A percentile compares a stretch with the other conserved stretches of the same genome.
Evolutionary conservation across 2,329 filamentous ascomycete species (phyloP).

Genomic region (Pseudogymnoascus sp.): DNA sequence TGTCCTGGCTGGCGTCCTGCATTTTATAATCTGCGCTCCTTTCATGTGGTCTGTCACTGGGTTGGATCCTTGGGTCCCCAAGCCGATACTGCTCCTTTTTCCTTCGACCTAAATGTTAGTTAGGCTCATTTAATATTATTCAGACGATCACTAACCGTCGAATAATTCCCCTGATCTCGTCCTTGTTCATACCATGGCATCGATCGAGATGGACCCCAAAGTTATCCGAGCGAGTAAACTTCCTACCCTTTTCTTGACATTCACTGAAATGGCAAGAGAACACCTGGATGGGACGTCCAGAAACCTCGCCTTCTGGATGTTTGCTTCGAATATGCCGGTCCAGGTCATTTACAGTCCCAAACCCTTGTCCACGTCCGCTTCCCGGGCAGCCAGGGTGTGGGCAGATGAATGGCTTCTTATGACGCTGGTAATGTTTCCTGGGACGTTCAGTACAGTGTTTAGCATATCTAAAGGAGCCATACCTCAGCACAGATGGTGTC

Average conservation of each 20-base stretch:
- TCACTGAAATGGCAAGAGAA: conserved; percentile 50
- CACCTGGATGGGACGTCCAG: conserved; percentile 38
- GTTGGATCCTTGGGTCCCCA: not conserved
- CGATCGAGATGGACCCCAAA: conserved; percentile 70
- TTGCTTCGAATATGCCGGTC: conserved; percentile 68
- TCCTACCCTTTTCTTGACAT: conserved; percentile 55
- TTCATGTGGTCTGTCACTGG: conserved; percentile 19
- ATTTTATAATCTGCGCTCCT: not conserved
- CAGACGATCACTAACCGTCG: conserved; percentile 32
- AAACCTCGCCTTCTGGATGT: conserved; percentile 44
- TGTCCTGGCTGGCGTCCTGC: conserved; percentile 13
- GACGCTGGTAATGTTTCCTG: conserved; percentile 68
- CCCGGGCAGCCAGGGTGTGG: conserved; percentile 46
- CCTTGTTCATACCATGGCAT: conserved; percentile 46
- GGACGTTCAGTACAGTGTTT: conserved; percentile 18
- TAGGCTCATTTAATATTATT: not conserved
- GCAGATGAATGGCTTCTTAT: conserved; percentile 61
- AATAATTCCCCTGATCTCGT: conserved; percentile 37
- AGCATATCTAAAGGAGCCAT: conserved; percentile 19
- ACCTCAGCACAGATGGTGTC: conserved; percentile 50
- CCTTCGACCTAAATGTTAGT: conserved; percentile 11
- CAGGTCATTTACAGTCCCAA: conserved; percentile 73
- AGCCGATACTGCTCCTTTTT: not conserved
- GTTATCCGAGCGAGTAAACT: conserved; percentile 78
- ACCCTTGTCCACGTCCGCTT: conserved; percentile 43